Evolutionary conservation across 495 filamentous ascomycete species (phyloP), one percentile per base, ranked within the genome.

Genomic region (Penicillium flavigenum): DNA sequence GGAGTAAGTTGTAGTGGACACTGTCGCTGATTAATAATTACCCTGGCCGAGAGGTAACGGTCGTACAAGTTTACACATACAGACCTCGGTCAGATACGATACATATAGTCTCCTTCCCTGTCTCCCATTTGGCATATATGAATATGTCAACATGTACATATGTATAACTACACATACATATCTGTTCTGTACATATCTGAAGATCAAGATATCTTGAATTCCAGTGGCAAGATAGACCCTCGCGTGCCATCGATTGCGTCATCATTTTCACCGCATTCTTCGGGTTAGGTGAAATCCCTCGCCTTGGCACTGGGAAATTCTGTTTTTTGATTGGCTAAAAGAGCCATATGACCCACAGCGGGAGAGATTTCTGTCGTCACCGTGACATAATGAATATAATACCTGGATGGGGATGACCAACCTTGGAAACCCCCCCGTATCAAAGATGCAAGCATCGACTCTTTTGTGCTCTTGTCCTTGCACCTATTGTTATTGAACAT

Each of bases 341-440:
- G 9, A 9, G 10, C 0, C 6, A 16, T n/a, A 3, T 19, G 31
- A 14, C 12, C 53, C 53, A 55, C 31, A 55, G 20, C 53, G 53
- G 53, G 53, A 47, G 43, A 50, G 32, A 43, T 71, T 72, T 67
- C 60, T 73, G 66, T 72, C 72, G 70, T 75, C 72, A 75, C 72
- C 56, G 44, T 55, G 53, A 55, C 53, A 55, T 55, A 55, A 55
- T 55, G 53, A 17, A 39, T 54, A 45, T 47, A 41, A 39, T 39
- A 39, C n/a, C 31, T 14, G 3, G 22, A 31, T 27, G 44, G 45
- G 44, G 46, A 47, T 47, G 46, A 19, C 17, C 46, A 31, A 51
- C 49, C 20, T 34, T 34, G 11, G 31, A 34, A 27, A 29, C 3
- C 20, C 48, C 8, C 8, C 22, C 36, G 36, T 52, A 42, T 47